phyloP scores from a whole-genome alignment of 1,139 yeast species.

The Hemisphaericaspora xylofermentans region DNA sequence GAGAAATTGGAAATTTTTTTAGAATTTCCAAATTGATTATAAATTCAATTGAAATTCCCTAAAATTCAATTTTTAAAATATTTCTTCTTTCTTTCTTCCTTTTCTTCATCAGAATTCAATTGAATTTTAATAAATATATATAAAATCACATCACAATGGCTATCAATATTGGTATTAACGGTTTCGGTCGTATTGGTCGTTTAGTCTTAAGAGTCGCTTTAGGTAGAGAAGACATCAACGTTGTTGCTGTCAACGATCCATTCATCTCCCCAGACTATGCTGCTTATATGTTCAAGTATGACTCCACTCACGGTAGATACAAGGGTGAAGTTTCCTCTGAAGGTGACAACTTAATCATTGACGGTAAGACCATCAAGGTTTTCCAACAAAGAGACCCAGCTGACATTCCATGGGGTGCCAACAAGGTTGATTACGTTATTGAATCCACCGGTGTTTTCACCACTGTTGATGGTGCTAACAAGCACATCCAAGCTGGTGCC shows the following conservation, averaged over 20 bases:
- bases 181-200: slow-evolving; percentile 90
- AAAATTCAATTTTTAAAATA: slow-evolving; percentile 1
- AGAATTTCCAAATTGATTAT: slow-evolving; percentile 1
- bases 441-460: slow-evolving; percentile 93
- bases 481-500: slow-evolving; percentile 84
- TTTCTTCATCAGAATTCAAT: slow-evolving; percentile 10
- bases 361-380: slow-evolving; percentile 67
- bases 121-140: slow-evolving; percentile 7
- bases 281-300: slow-evolving; percentile 86
- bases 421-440: slow-evolving; percentile 75
- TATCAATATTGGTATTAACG: slow-evolving; percentile 74
- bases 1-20: background rate
- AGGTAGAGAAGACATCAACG: slow-evolving; percentile 65
- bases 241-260: slow-evolving; percentile 82
- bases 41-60: slow-evolving; percentile 6
- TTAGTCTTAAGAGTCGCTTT: slow-evolving; percentile 80
- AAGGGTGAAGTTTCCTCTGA: slow-evolving; percentile 62
- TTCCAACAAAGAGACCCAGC: slow-evolving; percentile 80
- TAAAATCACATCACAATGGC: slow-evolving; percentile 29
- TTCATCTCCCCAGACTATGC: slow-evolving; percentile 82
- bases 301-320: slow-evolving; percentile 81
- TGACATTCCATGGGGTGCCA: slow-evolving; percentile 77
- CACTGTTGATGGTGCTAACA: slow-evolving; percentile 71
- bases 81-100: slow-evolving; percentile 4
- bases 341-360: slow-evolving; percentile 58